These are phyloP conservation scores for Trypanosoma cruzi DNA, from an alignment of 208 protist genomes.

Conservation along the genomic window DNA sequence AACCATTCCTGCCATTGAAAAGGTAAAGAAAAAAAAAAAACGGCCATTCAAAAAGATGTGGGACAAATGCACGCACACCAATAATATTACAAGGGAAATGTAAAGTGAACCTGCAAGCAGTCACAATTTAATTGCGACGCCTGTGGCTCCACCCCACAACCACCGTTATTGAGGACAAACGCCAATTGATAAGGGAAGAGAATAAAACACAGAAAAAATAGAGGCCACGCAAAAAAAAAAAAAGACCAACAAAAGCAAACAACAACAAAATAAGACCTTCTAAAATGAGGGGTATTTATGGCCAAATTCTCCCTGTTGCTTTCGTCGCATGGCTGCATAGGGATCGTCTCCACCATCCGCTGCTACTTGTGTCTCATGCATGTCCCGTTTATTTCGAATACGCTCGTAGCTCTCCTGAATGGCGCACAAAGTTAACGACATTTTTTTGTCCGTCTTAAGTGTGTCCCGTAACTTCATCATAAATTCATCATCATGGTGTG, in stretches of 20 bases:
- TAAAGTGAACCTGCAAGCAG: no score
- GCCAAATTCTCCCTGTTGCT: constrained; percentile 63
- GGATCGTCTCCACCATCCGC: constrained; percentile 79
- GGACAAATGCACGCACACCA: no score
- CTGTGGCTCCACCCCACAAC: no score
- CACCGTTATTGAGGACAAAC: no score
- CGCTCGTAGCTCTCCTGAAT: constrained; percentile 84
- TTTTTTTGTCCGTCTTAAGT: constrained; percentile 71
- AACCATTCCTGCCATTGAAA: neutral
- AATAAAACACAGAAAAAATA: no score
- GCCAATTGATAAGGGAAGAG: no score
- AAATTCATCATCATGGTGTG: constrained; percentile 80
- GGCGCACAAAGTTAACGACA: constrained; percentile 83
- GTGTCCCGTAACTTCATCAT: constrained; percentile 74
- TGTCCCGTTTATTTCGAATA: constrained; percentile 79
- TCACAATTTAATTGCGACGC: no score
- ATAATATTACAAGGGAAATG: no score
- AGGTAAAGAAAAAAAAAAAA: constrained; percentile 15
- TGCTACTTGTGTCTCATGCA: constrained; percentile 76
- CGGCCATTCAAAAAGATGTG: no score
- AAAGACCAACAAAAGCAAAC: no score
- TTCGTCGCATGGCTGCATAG: constrained; percentile 66
- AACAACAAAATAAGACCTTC: no score
- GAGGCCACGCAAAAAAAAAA: constrained; percentile 17
- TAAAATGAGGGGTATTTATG: constrained; percentile 61